Conservation (phyloP, 306 rosid species). For the Cyamopsis tetragonoloba region DNA sequence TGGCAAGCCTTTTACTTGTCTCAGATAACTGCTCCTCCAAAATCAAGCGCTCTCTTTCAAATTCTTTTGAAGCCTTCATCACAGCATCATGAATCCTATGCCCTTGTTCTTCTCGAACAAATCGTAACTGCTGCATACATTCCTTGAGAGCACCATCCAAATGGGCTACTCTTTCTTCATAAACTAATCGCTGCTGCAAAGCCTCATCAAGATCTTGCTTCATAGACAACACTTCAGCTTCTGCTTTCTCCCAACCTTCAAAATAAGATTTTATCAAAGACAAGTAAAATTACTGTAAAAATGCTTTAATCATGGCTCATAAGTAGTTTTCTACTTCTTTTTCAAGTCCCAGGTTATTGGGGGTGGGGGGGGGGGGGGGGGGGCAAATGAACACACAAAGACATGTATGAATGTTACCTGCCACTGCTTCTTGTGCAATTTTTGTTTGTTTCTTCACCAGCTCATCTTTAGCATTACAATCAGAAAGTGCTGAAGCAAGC, state of each 20-base stretch:
- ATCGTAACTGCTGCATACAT: conserved; percentile 83
- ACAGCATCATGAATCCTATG: conserved; percentile 73
- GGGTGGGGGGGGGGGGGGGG: background rate
- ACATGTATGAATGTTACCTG: conserved; percentile 40
- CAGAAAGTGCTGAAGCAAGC: conserved; percentile 58
- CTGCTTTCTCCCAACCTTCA: conserved; percentile 74
- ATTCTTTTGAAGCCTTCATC: conserved; percentile 63
- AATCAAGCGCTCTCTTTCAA: conserved; percentile 45
- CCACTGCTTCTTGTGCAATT: conserved; percentile 66
- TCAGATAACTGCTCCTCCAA: conserved; percentile 68
- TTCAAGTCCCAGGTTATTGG: background rate
- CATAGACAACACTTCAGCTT: conserved; percentile 49
- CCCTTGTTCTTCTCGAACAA: conserved; percentile 86
- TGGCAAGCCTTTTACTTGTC: conserved; percentile 54
- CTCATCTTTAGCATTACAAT: conserved; percentile 68
- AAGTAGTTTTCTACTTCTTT: background rate
- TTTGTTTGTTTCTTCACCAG: conserved; percentile 66
- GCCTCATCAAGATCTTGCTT: conserved; percentile 59
- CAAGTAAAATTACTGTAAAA: background rate
- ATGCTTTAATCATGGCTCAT: background rate
- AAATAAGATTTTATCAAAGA: conserved; percentile 23
- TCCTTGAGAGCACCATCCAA: conserved; percentile 82
- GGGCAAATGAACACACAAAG: conserved; percentile 5
- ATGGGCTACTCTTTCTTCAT: conserved; percentile 67
- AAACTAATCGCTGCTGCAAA: conserved; percentile 44